Conservation (phyloP, 2,329 filamentous ascomycete species). For the Penicillium psychrosexuale region DNA sequence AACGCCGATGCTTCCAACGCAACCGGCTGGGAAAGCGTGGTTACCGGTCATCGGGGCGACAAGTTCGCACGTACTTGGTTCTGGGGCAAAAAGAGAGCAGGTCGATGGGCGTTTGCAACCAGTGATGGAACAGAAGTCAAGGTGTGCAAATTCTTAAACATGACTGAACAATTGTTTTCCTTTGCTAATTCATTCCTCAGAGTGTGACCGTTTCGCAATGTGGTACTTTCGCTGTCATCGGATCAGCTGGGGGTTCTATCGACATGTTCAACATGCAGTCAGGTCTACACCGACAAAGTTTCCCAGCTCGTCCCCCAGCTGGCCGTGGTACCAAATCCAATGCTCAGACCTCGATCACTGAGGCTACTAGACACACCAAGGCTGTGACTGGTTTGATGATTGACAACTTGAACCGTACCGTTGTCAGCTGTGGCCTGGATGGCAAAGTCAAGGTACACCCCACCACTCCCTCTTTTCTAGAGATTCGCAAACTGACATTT, state of each 20-base stretch:
- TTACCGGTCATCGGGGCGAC: conserved; percentile 87
- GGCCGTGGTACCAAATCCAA: conserved; percentile 51
- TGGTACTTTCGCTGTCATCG: conserved; percentile 88
- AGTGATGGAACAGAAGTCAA: conserved; percentile 76
- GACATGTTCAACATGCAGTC: conserved; percentile 98
- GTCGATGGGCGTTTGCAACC: conserved; percentile 88
- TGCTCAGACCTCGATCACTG: conserved; percentile 35
- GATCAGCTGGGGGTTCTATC: conserved; percentile 76
- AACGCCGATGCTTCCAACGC: conserved; percentile 68
- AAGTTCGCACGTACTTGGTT: conserved; percentile 91
- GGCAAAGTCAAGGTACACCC: conserved; percentile 71
- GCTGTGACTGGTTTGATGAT: conserved; percentile 82
- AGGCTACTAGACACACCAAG: conserved; percentile 71
- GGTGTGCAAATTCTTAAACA: conserved; percentile 26
- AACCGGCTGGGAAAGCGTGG: conserved; percentile 95
- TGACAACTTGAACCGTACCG: conserved; percentile 80
- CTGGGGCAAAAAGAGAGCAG: conserved; percentile 91
- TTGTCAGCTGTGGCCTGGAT: conserved; percentile 85
- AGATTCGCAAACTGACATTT: background rate
- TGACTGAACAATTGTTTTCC: background rate
- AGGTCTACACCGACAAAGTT: conserved; percentile 80
- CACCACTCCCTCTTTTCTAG: background rate
- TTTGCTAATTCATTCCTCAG: conserved; percentile 30
- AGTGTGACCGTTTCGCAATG: conserved; percentile 87
- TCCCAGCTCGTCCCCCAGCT: conserved; percentile 73